Percentiles rank a stretch among this genome's conserved stretches.
Evolutionary conservation across 2,329 filamentous ascomycete species (phyloP).

Genomic region (Metarhizium album): DNA sequence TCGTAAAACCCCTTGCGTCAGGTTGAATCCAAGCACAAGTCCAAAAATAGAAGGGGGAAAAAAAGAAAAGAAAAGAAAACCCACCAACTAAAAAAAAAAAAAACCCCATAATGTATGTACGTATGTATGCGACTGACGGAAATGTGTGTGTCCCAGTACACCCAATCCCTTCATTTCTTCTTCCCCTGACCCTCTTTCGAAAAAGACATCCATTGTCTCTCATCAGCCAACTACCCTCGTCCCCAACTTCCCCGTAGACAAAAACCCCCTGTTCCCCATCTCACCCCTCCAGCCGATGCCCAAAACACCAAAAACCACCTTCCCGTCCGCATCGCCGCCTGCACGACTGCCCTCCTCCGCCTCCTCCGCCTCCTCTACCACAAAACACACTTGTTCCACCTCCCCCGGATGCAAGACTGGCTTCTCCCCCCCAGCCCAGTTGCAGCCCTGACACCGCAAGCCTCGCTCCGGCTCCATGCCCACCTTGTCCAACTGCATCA

Average conservation of each 20-base stretch:
- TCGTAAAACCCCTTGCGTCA: too few relatives aligned
- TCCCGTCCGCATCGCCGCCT: conserved; percentile 38
- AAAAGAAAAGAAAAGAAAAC: too few relatives aligned
- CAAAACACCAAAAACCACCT: conserved; percentile 66
- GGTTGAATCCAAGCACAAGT: too few relatives aligned
- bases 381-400: conserved; percentile 56
- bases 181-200: neutral
- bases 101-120: too few relatives aligned
- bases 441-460: conserved; percentile 42
- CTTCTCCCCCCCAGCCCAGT: conserved; percentile 39
- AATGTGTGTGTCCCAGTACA: too few relatives aligned
- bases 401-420: conserved; percentile 52
- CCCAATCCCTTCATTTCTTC: too few relatives aligned
- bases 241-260: conserved; percentile 76
- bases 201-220: neutral
- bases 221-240: conserved; percentile 31
- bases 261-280: conserved; percentile 79
- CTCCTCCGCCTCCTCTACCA: conserved; percentile 37
- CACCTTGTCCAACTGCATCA: conserved; percentile 65
- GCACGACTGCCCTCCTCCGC: conserved; percentile 20
- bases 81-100: too few relatives aligned
- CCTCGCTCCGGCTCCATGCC: conserved; percentile 42
- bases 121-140: too few relatives aligned
- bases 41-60: too few relatives aligned
- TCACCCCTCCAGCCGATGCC: conserved; percentile 80